Conservation (phyloP, 352 stramenopile species). For the Phytophthora hybrid region DNA sequence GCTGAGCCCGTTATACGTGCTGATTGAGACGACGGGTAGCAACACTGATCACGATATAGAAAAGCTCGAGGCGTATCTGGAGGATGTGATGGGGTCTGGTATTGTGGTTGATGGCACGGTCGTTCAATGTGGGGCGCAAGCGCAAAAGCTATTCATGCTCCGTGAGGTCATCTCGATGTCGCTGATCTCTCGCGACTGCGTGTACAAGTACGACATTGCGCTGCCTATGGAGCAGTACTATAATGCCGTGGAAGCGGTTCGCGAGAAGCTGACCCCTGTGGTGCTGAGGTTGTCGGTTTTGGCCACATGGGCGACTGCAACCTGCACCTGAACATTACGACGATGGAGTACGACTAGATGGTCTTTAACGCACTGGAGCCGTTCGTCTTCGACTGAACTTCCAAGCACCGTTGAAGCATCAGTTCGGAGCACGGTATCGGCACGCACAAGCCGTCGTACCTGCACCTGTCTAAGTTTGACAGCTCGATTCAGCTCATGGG, state of each 20-base stretch:
- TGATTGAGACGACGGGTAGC: constrained; percentile 97
- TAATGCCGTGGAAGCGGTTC: constrained; percentile 87
- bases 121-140: constrained; percentile 92
- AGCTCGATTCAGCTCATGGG: constrained; percentile 92
- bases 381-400: constrained; percentile 87
- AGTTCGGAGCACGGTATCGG: constrained; percentile 98
- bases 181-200: constrained; percentile 85
- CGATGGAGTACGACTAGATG: constrained; percentile 66
- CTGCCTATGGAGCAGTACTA: constrained; percentile 94
- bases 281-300: constrained; percentile 85
- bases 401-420: constrained; percentile 92
- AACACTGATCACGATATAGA: constrained; percentile 92
- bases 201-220: constrained; percentile 99
- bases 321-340: constrained; percentile 96
- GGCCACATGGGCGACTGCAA: constrained; percentile 97
- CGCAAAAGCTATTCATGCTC: constrained; percentile 94
- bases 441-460: constrained; percentile 92
- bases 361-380: constrained; percentile 76
- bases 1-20: constrained; percentile 91
- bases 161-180: constrained; percentile 95
- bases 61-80: constrained; percentile 91
- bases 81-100: constrained; percentile 72
- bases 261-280: constrained; percentile 55
- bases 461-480: constrained; percentile 87
- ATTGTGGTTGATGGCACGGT: constrained; percentile 93